Percentiles rank a stretch among this genome's conserved stretches.
Evolutionary conservation across 768 basidiomycete genomes (phyloP).

Genomic region (Termitomyces sp.): DNA sequence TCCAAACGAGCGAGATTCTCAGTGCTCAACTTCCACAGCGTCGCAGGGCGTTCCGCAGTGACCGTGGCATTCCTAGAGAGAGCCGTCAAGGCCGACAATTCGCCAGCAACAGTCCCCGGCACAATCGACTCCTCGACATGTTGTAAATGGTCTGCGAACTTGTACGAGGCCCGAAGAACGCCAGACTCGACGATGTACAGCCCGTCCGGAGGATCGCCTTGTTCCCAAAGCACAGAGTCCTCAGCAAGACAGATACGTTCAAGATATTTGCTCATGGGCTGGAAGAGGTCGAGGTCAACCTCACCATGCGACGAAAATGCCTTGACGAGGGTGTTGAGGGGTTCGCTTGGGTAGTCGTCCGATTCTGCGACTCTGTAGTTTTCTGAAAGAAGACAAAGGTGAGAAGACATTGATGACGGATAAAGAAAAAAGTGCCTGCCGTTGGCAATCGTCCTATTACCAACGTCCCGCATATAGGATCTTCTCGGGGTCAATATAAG

Average conservation of each 20-base stretch:
- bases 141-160: conserved; percentile 65
- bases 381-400: conserved; percentile 15
- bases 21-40: conserved; percentile 76
- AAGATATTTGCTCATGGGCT: conserved; percentile 68
- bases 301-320: conserved; percentile 75
- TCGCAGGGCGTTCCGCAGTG: conserved; percentile 70
- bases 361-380: conserved; percentile 24
- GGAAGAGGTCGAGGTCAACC: conserved; percentile 53
- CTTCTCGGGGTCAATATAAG: conserved; percentile 63
- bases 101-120: conserved; percentile 88
- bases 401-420: background rate
- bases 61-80: conserved; percentile 87
- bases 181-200: conserved; percentile 90
- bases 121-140: conserved; percentile 89
- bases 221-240: conserved; percentile 68
- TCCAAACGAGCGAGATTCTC: conserved; percentile 61
- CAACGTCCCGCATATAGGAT: conserved; percentile 66
- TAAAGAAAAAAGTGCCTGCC: conserved; percentile 39
- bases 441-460: conserved; percentile 63
- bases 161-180: conserved; percentile 78
- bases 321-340: conserved; percentile 70
- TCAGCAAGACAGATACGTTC: conserved; percentile 52
- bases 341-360: conserved; percentile 44
- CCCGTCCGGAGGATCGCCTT: conserved; percentile 74
- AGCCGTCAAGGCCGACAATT: conserved; percentile 80